These are phyloP conservation scores for Funneliformis caledonium DNA, from an alignment of 371 early-diverging fungal genomes.

Conservation along the genomic window DNA sequence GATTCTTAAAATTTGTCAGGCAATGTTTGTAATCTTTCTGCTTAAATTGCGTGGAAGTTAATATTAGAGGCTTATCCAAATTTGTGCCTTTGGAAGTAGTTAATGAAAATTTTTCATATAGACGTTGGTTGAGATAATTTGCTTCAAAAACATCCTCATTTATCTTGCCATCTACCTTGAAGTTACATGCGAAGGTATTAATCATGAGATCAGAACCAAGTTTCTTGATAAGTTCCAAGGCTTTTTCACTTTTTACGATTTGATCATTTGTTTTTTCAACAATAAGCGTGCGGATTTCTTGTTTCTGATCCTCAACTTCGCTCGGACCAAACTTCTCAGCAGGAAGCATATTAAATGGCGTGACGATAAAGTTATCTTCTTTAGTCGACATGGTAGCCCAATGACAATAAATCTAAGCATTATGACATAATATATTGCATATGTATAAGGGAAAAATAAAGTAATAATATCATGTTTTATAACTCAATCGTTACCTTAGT, in stretches of 20 bases:
- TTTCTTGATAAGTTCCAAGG: neutral
- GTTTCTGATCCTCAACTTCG: neutral
- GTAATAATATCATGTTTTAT: neutral
- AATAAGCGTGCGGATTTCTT: neutral
- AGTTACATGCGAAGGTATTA: constrained; percentile 1
- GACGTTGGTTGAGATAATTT: neutral
- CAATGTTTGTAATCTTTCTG: neutral
- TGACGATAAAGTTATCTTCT: neutral
- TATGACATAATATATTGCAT: neutral
- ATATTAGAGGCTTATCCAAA: neutral
- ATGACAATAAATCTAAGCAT: constrained; percentile 6
- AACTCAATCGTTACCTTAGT: neutral
- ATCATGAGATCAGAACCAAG: constrained; percentile 23
- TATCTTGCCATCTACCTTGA: neutral
- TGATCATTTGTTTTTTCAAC: neutral
- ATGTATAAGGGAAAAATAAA: neutral
- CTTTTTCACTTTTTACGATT: neutral
- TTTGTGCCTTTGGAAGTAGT: neutral
- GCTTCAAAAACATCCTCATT: constrained; percentile 10
- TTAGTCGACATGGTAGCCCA: neutral
- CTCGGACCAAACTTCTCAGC: neutral
- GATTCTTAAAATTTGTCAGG: constrained; percentile 16
- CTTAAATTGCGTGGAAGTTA: neutral
- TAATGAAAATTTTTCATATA: constrained; percentile 6
- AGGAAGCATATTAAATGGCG: constrained; percentile 16